Evolutionary conservation across 164 flowering plant species (phyloP), one percentile per base, ranked within the genome.

Genomic region (Magnolia changhungtana): DNA sequence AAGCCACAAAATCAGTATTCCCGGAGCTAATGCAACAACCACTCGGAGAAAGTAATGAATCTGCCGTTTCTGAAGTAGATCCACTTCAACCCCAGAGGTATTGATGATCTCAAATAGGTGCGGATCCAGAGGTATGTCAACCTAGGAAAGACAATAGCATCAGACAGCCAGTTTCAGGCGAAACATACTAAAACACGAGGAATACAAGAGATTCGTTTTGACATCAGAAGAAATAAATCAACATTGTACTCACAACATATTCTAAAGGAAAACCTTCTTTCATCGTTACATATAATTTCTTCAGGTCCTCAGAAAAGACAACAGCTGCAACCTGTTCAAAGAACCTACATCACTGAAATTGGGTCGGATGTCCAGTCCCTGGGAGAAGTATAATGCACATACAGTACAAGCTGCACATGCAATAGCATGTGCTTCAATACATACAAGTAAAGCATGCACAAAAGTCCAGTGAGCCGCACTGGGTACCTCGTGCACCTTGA

Each of bases 221-320:
- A 13, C 71, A 10, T 67, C 71, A 68, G 58, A 70, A 70, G 10
- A 2, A 52, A 59, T 27, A 71, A 29, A 71, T 23, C 24, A 10
- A 72, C 67, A 76, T 27, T 31, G 14, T 19, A 87, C 99, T 88
- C 82, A 96, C 99, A 79, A 85, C 77, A 81, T 91, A 96, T 81
- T 96, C 99, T 73, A 90, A 81, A 31, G 99, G 99, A 81, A 96
- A 96, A 20, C 99, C 99, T 83, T 96, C 99, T 81, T 91, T 96
- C 99, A 96, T 92, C 67, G 98, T 96, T 29, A 92, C 83, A 79
- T 88, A 96, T 78, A 96, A 51, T 81, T 91, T 87, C 83, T 94
- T 96, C 78, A 96, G 84, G 81, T 94, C 98, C 86, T 96, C 98
- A 2, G 96, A 85, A 77, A 96, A 96, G 67, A 96, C 98, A 83